Conservation (phyloP, 345 rosid genomes). For the Orychophragmus violaceus region DNA sequence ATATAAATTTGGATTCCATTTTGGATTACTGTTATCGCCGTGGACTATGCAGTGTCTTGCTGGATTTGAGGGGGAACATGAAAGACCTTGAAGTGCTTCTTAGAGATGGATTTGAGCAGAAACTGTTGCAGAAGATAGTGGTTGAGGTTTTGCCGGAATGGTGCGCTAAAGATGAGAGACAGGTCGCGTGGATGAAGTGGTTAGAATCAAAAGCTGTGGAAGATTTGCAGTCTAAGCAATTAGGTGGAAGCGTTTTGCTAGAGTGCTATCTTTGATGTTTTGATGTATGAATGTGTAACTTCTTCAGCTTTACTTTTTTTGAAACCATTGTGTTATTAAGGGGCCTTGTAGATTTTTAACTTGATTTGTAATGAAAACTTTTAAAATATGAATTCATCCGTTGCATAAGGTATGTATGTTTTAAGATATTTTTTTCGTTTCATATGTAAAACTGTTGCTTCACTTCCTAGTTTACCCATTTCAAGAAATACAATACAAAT, state of each 20-base stretch:
- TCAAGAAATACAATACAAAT: neutral
- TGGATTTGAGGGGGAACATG: slow-evolving; percentile 54
- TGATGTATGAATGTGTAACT: neutral
- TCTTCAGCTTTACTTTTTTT: neutral
- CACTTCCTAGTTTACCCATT: neutral
- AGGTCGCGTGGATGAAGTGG: slow-evolving; percentile 15
- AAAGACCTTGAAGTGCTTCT: slow-evolving; percentile 50
- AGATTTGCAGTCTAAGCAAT: slow-evolving; percentile 39
- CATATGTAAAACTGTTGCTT: too few species aligned
- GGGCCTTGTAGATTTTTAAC: neutral
- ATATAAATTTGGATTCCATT: slow-evolving; percentile 40
- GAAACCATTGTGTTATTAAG: neutral
- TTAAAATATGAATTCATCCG: neutral
- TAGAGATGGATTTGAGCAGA: slow-evolving; percentile 41
- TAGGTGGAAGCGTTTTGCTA: slow-evolving; percentile 41
- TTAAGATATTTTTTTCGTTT: too few species aligned
- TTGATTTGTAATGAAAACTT: neutral
- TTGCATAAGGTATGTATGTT: too few species aligned
- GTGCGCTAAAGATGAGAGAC: slow-evolving; percentile 25
- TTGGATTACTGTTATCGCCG: slow-evolving; percentile 43
- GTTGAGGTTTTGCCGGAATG: slow-evolving; percentile 61
- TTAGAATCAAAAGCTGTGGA: slow-evolving; percentile 36
- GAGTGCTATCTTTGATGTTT: slow-evolving; percentile 53
- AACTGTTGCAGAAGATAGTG: slow-evolving; percentile 44
- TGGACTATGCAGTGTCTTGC: slow-evolving; percentile 54